Conservation (phyloP, 306 rosid genomes). For the Sicyos baderoa region DNA sequence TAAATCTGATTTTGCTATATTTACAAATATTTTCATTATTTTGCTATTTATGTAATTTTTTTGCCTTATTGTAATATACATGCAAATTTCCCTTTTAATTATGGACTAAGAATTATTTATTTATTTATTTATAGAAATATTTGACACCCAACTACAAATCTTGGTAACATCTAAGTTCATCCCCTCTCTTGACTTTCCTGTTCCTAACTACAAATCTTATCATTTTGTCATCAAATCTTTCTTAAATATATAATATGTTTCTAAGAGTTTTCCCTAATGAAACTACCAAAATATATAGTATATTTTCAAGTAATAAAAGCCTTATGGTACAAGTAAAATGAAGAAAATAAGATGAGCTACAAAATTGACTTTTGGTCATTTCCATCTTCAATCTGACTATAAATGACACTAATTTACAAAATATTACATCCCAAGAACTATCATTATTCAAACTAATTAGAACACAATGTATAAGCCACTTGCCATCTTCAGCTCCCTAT, state of each 20-base stretch:
- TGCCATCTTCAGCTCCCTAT: conserved; percentile 4
- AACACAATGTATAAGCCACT: background rate
- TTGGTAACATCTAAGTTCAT: background rate
- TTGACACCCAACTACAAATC: too few relatives aligned
- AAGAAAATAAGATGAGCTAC: background rate
- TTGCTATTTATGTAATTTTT: too few relatives aligned
- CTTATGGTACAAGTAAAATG: conserved; percentile 10
- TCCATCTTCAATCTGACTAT: background rate
- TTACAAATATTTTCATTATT: too few relatives aligned
- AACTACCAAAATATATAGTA: background rate
- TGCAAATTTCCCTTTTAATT: too few relatives aligned
- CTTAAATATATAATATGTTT: background rate
- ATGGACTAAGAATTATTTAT: too few relatives aligned
- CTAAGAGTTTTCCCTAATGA: background rate
- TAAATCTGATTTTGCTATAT: too few relatives aligned
- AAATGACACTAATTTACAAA: background rate
- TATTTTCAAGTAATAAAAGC: background rate
- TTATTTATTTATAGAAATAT: too few relatives aligned
- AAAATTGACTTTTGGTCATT: background rate
- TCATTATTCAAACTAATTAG: background rate
- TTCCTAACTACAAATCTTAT: background rate
- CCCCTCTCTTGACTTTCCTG: background rate
- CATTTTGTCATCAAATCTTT: background rate
- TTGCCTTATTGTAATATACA: too few relatives aligned
- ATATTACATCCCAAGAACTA: background rate